phyloP scores from a whole-genome alignment of 208 protist species.

The Wallacemonas sp. region DNA sequence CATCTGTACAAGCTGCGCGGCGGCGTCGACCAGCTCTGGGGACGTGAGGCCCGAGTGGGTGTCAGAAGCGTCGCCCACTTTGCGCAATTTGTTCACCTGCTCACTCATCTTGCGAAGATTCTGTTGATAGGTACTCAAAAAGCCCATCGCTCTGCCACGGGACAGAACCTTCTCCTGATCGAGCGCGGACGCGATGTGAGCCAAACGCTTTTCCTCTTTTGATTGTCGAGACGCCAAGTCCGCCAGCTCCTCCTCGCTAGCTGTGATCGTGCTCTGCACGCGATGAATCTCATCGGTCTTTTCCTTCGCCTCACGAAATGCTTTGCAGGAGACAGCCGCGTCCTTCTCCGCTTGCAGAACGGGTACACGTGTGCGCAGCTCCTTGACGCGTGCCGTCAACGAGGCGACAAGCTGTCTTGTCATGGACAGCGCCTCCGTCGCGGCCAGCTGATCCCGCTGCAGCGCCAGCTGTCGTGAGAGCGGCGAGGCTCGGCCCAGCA shows the following conservation, averaged over 20 bases:
- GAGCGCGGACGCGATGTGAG: neutral
- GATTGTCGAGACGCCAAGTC: constrained; percentile 5
- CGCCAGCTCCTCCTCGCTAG: constrained; percentile 14
- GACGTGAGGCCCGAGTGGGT: neutral
- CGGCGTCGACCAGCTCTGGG: neutral
- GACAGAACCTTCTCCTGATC: constrained; percentile 2
- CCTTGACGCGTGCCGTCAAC: constrained; percentile 18
- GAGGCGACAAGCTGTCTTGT: constrained; percentile 18
- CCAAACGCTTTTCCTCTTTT: constrained; percentile 10
- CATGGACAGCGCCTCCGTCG: constrained; percentile 8
- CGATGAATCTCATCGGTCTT: constrained; percentile 20
- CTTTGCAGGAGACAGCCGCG: constrained; percentile 26
- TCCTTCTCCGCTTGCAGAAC: constrained; percentile 33
- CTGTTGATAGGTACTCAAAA: neutral
- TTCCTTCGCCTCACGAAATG: constrained; percentile 51
- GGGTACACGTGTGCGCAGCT: constrained; percentile 18
- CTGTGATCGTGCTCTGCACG: constrained; percentile 4
- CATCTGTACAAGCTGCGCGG: neutral
- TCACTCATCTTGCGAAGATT: neutral
- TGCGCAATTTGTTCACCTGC: neutral
- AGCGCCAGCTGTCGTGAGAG: constrained; percentile 4
- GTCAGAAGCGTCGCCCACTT: no score
- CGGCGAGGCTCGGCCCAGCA: constrained; percentile 1
- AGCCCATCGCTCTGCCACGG: neutral
- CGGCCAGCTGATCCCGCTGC: neutral